Evolutionary conservation across 257 asterid species (phyloP).

Genomic region (Plantago ovata): DNA sequence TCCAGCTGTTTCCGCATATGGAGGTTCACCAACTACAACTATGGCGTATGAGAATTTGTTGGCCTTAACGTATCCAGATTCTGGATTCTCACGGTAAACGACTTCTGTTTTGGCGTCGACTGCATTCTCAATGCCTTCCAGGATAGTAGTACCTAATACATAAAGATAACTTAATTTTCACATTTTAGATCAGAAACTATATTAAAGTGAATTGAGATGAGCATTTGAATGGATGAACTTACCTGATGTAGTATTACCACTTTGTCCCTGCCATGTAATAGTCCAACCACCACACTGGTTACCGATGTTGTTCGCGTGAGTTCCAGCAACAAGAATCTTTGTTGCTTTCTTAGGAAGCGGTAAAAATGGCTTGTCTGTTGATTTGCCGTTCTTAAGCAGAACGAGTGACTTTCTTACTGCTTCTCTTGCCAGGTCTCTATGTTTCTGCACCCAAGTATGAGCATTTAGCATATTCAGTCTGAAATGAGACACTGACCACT

Average conservation of each 20-base stretch:
- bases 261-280: constrained; percentile 35
- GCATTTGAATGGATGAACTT: no score
- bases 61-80: constrained; percentile 18
- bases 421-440: constrained; percentile 19
- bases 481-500: not conserved
- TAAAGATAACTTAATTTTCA: no score
- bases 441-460: constrained; percentile 8
- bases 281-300: constrained; percentile 21
- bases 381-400: constrained; percentile 15
- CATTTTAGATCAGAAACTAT: no score
- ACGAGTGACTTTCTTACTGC: constrained; percentile 18
- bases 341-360: constrained; percentile 12
- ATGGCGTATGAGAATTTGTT: constrained; percentile 30
- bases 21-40: constrained; percentile 41
- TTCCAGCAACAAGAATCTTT: constrained; percentile 19
- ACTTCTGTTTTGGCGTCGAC: constrained; percentile 25
- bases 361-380: not conserved
- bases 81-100: constrained; percentile 24
- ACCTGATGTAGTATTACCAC: constrained; percentile 33
- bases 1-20: constrained; percentile 37
- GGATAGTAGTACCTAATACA: constrained; percentile 28
- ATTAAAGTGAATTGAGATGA: no score
- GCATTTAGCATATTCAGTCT: not conserved
- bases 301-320: constrained; percentile 16
- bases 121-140: constrained; percentile 19